Percentiles rank a stretch among this genome's conserved stretches.
These are phyloP conservation scores for Hortaea sp. DNA, from an alignment of 2,329 filamentous ascomycete species.

Conservation along the genomic window DNA sequence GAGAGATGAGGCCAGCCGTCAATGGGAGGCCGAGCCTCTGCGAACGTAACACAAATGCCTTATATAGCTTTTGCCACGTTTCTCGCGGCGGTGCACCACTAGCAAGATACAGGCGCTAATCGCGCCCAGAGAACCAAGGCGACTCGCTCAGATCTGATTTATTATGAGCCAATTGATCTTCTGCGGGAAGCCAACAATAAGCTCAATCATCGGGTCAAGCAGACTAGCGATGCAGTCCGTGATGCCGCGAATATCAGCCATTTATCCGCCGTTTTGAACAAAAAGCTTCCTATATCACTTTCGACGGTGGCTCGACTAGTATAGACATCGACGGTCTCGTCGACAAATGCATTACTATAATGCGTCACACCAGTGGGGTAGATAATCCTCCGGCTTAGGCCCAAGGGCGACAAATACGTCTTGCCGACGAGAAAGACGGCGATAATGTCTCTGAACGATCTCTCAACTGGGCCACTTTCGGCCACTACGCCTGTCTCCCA, in stretches of 20 bases:
- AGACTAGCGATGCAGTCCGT: conserved; percentile 82
- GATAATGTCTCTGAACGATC: conserved; percentile 61
- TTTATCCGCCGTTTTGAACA: conserved; percentile 69
- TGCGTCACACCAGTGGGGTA: conserved; percentile 52
- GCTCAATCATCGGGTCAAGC: conserved; percentile 40
- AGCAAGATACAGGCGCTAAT: neutral
- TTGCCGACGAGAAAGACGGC: conserved; percentile 47
- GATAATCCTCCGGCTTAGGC: conserved; percentile 5
- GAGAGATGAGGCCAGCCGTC: conserved; percentile 55
- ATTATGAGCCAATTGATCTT: conserved; percentile 25
- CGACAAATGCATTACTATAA: conserved; percentile 78
- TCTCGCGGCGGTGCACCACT: conserved; percentile 15
- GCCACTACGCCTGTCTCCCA: conserved; percentile 64
- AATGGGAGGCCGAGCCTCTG: conserved; percentile 36
- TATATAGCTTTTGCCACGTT: neutral
- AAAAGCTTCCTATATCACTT: conserved; percentile 61
- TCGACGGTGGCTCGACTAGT: conserved; percentile 63
- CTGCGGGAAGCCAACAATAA: conserved; percentile 35
- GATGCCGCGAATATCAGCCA: conserved; percentile 80
- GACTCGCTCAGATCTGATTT: conserved; percentile 30
- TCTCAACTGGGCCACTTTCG: conserved; percentile 79
- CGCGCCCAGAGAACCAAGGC: conserved; percentile 52
- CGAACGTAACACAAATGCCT: no score
- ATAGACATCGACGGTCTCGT: conserved; percentile 88
- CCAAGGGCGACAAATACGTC: conserved; percentile 7